These are phyloP conservation scores for Tremella mesenterica DNA, from an alignment of 768 basidiomycete genomes.

Conservation along the genomic window DNA sequence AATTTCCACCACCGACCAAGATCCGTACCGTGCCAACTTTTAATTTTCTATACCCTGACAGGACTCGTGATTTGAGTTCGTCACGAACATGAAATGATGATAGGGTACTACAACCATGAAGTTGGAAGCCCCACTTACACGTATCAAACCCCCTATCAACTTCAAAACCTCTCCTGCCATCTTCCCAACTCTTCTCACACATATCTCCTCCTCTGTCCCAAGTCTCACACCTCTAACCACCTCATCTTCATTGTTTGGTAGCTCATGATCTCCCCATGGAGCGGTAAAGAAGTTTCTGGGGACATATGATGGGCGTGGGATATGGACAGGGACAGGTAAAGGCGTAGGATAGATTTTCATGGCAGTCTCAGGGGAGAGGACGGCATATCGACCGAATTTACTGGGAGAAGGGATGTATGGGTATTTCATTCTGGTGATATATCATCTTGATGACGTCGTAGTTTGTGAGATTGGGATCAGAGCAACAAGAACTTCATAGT, in stretches of 20 bases:
- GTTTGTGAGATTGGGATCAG: no score
- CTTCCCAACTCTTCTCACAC: slow-evolving; percentile 52
- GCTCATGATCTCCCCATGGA: slow-evolving; percentile 24
- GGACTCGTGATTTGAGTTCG: no score
- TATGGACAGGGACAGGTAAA: slow-evolving; percentile 52
- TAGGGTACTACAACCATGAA: no score
- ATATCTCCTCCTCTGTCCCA: slow-evolving; percentile 52
- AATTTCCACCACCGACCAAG: no score
- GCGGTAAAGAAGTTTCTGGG: slow-evolving; percentile 37
- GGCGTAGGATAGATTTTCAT: slow-evolving; percentile 27
- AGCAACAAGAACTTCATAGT: no score
- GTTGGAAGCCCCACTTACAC: slow-evolving; percentile 31
- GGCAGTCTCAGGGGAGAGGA: slow-evolving; percentile 16
- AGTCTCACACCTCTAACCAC: slow-evolving; percentile 51
- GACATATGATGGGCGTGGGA: slow-evolving; percentile 55
- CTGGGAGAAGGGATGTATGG: slow-evolving; percentile 9
- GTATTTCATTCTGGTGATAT: no score
- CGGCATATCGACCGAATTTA: slow-evolving; percentile 23
- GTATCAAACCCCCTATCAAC: slow-evolving; percentile 54
- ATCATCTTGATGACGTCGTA: no score
- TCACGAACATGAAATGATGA: no score
- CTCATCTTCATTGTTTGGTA: slow-evolving; percentile 30
- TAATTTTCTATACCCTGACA: no score
- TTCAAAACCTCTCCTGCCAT: slow-evolving; percentile 56
- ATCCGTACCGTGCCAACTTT: no score